Evolutionary conservation across 2,329 filamentous ascomycete species (phyloP).

Genomic region (Raffaelea albimanens): DNA sequence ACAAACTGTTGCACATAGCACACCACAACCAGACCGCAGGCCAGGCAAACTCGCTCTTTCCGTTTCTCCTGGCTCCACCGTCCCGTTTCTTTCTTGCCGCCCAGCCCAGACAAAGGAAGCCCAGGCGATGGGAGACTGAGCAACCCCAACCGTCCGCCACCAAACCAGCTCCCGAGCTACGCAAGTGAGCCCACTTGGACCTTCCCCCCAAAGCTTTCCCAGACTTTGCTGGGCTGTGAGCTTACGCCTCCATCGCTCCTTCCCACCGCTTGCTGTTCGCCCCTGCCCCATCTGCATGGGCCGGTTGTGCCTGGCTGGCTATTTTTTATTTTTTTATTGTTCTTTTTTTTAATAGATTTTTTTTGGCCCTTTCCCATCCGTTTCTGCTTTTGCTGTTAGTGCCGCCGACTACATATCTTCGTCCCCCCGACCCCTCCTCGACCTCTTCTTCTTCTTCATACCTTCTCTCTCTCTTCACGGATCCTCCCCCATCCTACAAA

Average conservation of each 20-base stretch:
- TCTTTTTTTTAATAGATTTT: neutral
- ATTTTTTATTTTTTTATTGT: neutral
- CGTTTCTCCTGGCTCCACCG: neutral
- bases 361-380: neutral
- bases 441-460: neutral
- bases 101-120: neutral
- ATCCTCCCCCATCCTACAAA: neutral
- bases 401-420: neutral
- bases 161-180: neutral
- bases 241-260: neutral
- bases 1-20: too few species aligned
- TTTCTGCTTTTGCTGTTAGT: neutral
- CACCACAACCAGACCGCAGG: too few species aligned
- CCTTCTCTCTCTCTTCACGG: neutral
- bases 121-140: too few species aligned
- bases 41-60: too few species aligned
- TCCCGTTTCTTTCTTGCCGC: too few species aligned
- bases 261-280: neutral
- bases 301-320: neutral
- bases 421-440: neutral
- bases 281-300: conserved; percentile 3
- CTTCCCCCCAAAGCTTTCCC: conserved; percentile 1
- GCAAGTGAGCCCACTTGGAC: conserved; percentile 1
- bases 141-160: neutral
- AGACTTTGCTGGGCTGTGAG: too few species aligned